These are phyloP conservation scores for Didymellaceae sp. DNA, from an alignment of 2,329 filamentous ascomycete genomes.

Conservation along the genomic window DNA sequence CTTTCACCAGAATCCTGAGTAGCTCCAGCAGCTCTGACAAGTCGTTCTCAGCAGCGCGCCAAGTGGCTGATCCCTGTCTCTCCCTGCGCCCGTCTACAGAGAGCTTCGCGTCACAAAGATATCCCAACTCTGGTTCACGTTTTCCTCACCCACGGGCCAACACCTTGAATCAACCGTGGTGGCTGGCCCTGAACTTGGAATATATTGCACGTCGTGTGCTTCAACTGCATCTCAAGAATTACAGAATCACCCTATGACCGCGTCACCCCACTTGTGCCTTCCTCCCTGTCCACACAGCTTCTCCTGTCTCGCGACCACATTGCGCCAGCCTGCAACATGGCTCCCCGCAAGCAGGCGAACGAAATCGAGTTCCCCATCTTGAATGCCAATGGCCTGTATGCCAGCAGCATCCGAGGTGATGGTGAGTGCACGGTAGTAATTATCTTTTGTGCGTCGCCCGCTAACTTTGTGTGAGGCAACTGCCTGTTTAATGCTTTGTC, in stretches of 20 bases:
- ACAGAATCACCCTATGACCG: constrained; percentile 36
- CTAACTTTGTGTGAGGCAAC: constrained; percentile 60
- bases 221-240: constrained; percentile 7
- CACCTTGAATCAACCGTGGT: constrained; percentile 35
- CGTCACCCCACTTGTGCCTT: constrained; percentile 35
- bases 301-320: constrained; percentile 42
- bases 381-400: constrained; percentile 63
- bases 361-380: constrained; percentile 62
- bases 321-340: constrained; percentile 39
- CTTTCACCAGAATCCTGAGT: constrained; percentile 17
- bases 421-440: constrained; percentile 56
- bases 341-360: constrained; percentile 39
- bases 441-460: constrained; percentile 21
- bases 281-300: constrained; percentile 35
- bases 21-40: constrained; percentile 21
- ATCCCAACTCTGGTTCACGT: constrained; percentile 27
- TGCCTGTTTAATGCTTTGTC: constrained; percentile 73
- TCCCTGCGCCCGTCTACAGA: constrained; percentile 26
- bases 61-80: constrained; percentile 23
- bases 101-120: constrained; percentile 43
- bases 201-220: constrained; percentile 17
- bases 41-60: constrained; percentile 29
- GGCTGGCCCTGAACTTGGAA: constrained; percentile 27
- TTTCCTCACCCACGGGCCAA: constrained; percentile 29
- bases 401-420: constrained; percentile 65